phyloP scores from a whole-genome alignment of 164 flowering plant species.

The Piper betle region DNA sequence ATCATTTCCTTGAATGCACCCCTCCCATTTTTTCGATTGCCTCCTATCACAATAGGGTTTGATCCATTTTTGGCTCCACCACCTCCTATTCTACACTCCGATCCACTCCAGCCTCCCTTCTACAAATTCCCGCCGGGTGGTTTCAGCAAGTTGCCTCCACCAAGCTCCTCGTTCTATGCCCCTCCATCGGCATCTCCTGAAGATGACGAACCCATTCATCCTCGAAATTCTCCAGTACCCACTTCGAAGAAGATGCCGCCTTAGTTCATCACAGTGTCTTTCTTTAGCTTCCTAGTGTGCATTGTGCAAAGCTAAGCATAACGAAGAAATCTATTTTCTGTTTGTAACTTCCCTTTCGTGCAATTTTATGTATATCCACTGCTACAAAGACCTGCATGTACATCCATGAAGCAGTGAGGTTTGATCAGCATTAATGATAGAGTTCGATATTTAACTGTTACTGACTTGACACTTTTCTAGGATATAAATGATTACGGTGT shows the following conservation, averaged over 20 bases:
- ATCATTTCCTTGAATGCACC: background rate
- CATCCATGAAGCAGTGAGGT: too few relatives aligned
- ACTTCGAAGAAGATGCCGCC: conserved; percentile 3
- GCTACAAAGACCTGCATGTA: too few relatives aligned
- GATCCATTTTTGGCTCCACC: background rate
- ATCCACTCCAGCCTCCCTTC: conserved; percentile 25
- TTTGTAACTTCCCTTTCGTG: too few relatives aligned
- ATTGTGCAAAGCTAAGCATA: too few relatives aligned
- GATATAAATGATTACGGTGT: too few relatives aligned
- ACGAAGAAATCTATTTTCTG: too few relatives aligned
- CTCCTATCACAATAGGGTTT: background rate
- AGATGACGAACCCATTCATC: conserved; percentile 28
- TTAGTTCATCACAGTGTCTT: background rate
- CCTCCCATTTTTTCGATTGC: background rate
- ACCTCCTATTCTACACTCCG: background rate
- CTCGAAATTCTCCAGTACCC: conserved; percentile 44
- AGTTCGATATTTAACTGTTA: too few relatives aligned
- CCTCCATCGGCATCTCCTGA: background rate
- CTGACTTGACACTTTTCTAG: too few relatives aligned
- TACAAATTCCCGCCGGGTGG: background rate
- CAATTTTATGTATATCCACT: too few relatives aligned
- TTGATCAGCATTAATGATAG: too few relatives aligned
- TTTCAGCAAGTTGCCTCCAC: background rate
- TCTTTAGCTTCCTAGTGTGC: too few relatives aligned
- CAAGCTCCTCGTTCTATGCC: background rate